Base-by-base conservation (phyloP, 768 basidiomycete genomes). In the Collybia sordida region DNA sequence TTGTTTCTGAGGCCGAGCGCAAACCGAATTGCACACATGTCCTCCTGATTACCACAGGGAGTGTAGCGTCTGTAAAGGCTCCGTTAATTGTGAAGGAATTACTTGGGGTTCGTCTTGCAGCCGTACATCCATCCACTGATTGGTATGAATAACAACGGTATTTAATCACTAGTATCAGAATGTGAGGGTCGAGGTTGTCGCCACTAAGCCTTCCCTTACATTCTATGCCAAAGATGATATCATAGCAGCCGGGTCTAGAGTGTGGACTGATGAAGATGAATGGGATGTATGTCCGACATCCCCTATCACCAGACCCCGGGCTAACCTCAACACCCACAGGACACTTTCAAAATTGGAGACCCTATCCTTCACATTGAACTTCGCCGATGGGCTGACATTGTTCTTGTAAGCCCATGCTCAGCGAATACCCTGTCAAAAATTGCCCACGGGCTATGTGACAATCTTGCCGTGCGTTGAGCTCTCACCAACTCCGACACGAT, bases 361-460 rank as follows among this genome's bases (percentile, higher is more conserved):
- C 93, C 93, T 0, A 96, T 98, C 48, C 77, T 98, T 22, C 97
- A 99, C 67, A 98, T 98, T 49, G 94, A 99, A 70, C 83, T 97
- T 2, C 72, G 93, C 27, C 73, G 86, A 48, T 98, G 97, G 97
- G 94, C 96, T 39, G 94, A 99, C 61, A 70, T 98, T 44, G 94
- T 98, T 44, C 85, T 99, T 42, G 80, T 99, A 42, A 93, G 93
- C 0, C 97, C 97, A 0, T 98, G 94, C 62, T 94, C 93, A 0
- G 95, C 96, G n/a, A 98, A 97, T 66, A 95, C 93, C 1, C 80
- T 99, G 17, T 83, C 93, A 7, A 98, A 98, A 70, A 88, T 99
- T 46, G 89, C 93, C 0, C 77, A 83, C 37, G 95, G 97, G 0
- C 58, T 84, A 0, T 97, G 93, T 61, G 96, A 98, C 62, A 96